Evolutionary conservation across 768 basidiomycete genomes (phyloP), one percentile per base, ranked within the genome.

Genomic region (Leccinum boreale): DNA sequence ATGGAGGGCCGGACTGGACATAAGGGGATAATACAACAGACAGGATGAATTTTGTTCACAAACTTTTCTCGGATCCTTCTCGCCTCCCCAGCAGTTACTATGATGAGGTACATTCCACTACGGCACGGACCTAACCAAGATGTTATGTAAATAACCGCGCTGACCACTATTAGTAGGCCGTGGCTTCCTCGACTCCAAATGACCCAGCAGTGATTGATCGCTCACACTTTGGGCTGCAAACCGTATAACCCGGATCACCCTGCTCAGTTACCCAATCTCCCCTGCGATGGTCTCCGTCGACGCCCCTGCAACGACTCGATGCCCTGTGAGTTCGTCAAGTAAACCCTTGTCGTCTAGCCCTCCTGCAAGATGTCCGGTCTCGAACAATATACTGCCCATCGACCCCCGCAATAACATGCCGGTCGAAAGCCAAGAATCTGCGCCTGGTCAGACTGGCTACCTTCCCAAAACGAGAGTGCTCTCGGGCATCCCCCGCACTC

Each of bases 351-450:
- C 35, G 35, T 49, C 55, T 58, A 33, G 24, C 9, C 50, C 50
- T 31, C 56, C 58, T 26, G 52, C 59, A 19, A 52, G 50, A 15
- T 52, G 50, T 29, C 59, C 50, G 28, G 45, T 61, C 29, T 55
- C 60, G 14, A 52, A 45, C 17, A 35, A 35, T 35, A 35, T 15
- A 35, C 5, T 7, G 12, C 21, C 35, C 5, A 52, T 52, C 36
- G 46, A 61, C 55, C 45, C 50, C 1, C 60, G 58, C 17, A 60
- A 61, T 21, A 61, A 61, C 15, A 56, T 61, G 59, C 59, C 60
- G 4, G 46, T 61, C 19, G 60, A 61, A 31, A 56, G 58, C 12
- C 59, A 61, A 44, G 36, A 49, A 24, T 33, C 39, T 4, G 52
- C 58, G 8, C 58, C 48, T 24, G 15, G 46, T 12, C 59, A 56